These are phyloP conservation scores for Blechomonas ayalai DNA, from an alignment of 208 protist species.

Conservation along the genomic window DNA sequence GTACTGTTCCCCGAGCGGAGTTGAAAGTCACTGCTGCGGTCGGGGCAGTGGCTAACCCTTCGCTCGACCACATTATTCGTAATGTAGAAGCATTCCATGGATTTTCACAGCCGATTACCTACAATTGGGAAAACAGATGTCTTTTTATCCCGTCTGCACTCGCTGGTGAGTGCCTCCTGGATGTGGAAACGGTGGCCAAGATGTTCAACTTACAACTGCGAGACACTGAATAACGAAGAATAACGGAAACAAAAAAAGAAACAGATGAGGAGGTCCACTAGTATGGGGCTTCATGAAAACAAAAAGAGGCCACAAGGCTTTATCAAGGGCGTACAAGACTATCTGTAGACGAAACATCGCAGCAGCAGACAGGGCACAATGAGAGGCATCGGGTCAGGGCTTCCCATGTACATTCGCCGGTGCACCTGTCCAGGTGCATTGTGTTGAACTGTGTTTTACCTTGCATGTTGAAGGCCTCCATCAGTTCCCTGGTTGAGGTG, in stretches of 20 bases:
- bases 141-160: conserved; percentile 20
- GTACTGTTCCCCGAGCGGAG: conserved; percentile 17
- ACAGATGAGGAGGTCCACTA: no score
- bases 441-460: no score
- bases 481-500: no score
- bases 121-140: conserved; percentile 48
- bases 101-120: conserved; percentile 28
- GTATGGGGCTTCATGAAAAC: no score
- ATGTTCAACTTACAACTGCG: conserved; percentile 26
- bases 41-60: conserved; percentile 35
- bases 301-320: no score
- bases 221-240: background rate
- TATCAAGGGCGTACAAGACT: no score
- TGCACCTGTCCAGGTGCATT: no score
- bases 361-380: background rate
- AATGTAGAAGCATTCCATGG: conserved; percentile 50
- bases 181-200: conserved; percentile 46
- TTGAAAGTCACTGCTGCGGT: conserved; percentile 17
- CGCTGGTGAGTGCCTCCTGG: conserved; percentile 41
- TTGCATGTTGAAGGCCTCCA: no score
- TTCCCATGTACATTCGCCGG: no score
- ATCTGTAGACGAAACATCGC: no score
- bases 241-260: background rate
- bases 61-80: conserved; percentile 30
- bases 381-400: no score